Evolutionary conservation across 768 basidiomycete species (phyloP), one percentile per base, ranked within the genome.

Genomic region (Rhizopogon rudus): DNA sequence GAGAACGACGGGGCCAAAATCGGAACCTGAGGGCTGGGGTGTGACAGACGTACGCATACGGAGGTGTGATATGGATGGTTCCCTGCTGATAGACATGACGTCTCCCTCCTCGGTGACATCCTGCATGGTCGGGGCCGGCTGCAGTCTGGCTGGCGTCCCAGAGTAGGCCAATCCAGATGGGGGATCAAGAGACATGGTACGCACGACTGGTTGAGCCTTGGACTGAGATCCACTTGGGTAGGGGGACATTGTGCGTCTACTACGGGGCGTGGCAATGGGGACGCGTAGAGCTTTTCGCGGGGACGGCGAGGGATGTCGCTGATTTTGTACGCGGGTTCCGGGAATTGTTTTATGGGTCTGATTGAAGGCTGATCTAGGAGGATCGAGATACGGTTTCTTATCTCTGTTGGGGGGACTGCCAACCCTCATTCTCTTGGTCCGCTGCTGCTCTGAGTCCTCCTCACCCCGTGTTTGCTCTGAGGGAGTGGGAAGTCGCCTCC

Each of bases 111-210:
- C 53, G 54, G 63, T 52, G 42, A 67, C 42, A 52, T 72, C 65
- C 69, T 58, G 74, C 56, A 77, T 71, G 12, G 75, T 65, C 37
- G 71, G 62, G 42, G 65, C 60, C 6, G 65, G 60, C 13, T 65
- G 67, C 49, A 64, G 25, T 28, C 62, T 68, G 49, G 61, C 61
- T 17, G 13, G 20, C 14, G 50, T 28, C 6, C n/a, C 25, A 35
- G 56, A 61, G 40, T 65, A 61, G 48, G 56, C 57, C 14, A 65
- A 52, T 40, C 60, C 51, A 16, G 70, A 62, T 10, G 82, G 80
- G 5, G 86, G 87, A 68, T 90, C 88, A 65, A 87, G 81, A 44
- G 87, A 87, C 82, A 87, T 86, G 29, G 86, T 88, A 49, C 87
- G 83, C 45, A 74, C 69, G 45, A 75, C 42, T 31, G 58, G 61